These are phyloP conservation scores for Selenicereus undatus DNA, from an alignment of 148 eudicot genomes.

Conservation along the genomic window DNA sequence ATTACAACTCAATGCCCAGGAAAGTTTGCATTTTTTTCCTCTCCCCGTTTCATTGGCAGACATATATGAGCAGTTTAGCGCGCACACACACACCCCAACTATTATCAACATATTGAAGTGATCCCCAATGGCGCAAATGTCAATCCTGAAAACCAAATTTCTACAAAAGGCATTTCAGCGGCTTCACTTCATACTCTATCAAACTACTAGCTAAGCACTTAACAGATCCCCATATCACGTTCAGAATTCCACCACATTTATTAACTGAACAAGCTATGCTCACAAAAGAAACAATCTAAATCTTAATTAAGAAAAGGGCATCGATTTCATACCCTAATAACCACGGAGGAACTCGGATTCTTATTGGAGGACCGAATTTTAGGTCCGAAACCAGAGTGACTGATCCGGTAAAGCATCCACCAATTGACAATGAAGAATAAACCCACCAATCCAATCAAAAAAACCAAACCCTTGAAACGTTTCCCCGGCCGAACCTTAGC, in stretches of 20 bases:
- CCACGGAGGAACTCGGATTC: constrained; percentile 31
- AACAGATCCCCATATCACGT: background rate
- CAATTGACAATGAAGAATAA: constrained; percentile 56
- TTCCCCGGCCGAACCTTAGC: constrained; percentile 28
- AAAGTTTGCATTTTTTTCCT: background rate
- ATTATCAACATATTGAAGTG: background rate
- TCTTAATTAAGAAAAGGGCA: background rate
- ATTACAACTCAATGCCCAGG: constrained; percentile 1
- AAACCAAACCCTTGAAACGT: constrained; percentile 35
- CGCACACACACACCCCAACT: background rate
- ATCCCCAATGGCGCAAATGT: background rate
- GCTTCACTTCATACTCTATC: background rate
- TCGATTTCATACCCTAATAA: constrained; percentile 43
- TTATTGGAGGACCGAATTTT: constrained; percentile 27
- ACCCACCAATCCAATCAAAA: constrained; percentile 43
- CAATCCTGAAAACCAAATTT: background rate
- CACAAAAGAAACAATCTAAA: background rate
- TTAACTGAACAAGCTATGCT: background rate
- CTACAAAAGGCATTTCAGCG: background rate
- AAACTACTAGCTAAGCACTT: no score
- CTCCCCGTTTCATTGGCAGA: background rate
- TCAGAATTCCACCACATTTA: background rate
- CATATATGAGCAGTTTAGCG: background rate
- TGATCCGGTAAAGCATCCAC: constrained; percentile 83
- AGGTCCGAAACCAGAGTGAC: constrained; percentile 32